Base-by-base conservation (phyloP, 805 yeast genomes). In the Kuraishia hungarica region DNA sequence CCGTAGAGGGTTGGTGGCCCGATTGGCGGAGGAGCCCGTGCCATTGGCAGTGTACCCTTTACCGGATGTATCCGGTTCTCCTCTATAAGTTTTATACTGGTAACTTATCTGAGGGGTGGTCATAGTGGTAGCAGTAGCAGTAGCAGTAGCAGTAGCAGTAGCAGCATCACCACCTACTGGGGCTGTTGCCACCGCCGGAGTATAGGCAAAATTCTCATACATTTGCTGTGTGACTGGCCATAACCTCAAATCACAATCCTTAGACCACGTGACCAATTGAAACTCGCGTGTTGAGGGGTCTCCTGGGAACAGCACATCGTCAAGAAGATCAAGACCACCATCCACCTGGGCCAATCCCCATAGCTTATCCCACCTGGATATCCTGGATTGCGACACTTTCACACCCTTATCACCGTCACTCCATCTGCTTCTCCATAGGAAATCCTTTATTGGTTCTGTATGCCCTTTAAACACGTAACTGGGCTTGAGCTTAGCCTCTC, bases 211-310 rank as follows among this genome's bases (percentile, higher is more conserved):
- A 46, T 73, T 73, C 7, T 72, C 75, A 59, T 84, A 78, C 19
- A 79, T 66, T 6, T 72, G 73, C 2, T 80, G 80, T 17, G 74
- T 65, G 19, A 83, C 68, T 0, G 90, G 87, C 97, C 97, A 93
- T 51, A 92, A 70, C 57, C 92, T 76, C 56, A 94, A 72, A 64
- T 89, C 96, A 60, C 84, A 81, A 65, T 94, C 98, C 53, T 88
- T 84, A 1, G 96, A 86, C 97, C 98, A 93, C 0, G 98, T 89
- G 1, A 94, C 93, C 52, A 94, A 68, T 67, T 94, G 98, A 64
- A 82, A 94, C 57, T 92, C 97, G 54, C 93, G 75, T 1, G 74
- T 66, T 50, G 73, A 73, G 39, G 67, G 57, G 0, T 77, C 67
- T 55, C 83, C 80, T 35, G 43, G 43, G 43, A 35, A 35, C 43